Evolutionary conservation across 139 green algal genomes (phyloP).

Genomic region (Coelastrella sp.): DNA sequence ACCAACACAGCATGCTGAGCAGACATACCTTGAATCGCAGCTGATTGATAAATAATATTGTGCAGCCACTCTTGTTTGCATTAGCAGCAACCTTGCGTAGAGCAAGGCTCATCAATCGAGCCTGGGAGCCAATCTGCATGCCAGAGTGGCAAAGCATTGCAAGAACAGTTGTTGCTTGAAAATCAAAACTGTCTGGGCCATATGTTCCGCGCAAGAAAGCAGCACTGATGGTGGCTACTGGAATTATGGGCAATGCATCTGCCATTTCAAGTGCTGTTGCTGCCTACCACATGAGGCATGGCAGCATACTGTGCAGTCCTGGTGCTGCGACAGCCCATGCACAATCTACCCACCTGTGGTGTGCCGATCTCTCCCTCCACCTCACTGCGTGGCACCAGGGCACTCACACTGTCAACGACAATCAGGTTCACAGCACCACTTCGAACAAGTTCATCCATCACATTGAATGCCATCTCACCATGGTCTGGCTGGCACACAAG

Average conservation of each 20-base stretch:
- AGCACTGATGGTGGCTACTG: background rate
- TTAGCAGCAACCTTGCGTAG: conserved; percentile 92
- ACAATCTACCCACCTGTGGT: conserved; percentile 53
- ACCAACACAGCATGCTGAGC: background rate
- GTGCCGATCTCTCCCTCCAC: conserved; percentile 93
- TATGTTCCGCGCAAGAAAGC: no score
- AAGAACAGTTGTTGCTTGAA: background rate
- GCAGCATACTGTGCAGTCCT: no score
- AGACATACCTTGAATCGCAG: conserved; percentile 83
- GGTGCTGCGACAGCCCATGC: no score
- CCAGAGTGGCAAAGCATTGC: background rate
- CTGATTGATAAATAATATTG: conserved; percentile 96
- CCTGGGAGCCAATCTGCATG: conserved; percentile 85
- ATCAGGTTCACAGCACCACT: conserved; percentile 86
- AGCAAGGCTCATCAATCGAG: conserved; percentile 93
- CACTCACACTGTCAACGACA: conserved; percentile 93
- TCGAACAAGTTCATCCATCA: conserved; percentile 82
- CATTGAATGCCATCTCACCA: conserved; percentile 86
- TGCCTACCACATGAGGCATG: no score
- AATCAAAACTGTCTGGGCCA: no score
- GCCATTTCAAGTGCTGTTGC: background rate
- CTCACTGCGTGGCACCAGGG: conserved; percentile 90
- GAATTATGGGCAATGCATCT: background rate
- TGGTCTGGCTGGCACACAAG: conserved; percentile 81
- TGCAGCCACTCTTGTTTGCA: conserved; percentile 81